phyloP scores from a whole-genome alignment of 371 early-diverging fungal genomes.

The Mucor sp. region DNA sequence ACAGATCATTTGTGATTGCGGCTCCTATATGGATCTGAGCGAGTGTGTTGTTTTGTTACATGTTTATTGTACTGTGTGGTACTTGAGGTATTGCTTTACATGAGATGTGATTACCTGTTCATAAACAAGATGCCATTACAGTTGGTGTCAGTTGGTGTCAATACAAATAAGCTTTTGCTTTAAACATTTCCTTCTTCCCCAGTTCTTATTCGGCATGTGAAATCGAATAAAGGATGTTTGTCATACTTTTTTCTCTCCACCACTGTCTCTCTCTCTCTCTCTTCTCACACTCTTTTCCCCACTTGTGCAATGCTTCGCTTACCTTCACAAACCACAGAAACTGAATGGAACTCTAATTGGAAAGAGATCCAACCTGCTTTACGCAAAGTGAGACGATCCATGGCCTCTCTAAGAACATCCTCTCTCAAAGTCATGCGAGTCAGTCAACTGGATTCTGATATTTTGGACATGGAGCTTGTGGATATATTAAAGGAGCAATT shows the following conservation, averaged over 20 bases:
- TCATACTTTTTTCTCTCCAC: constrained; percentile 2
- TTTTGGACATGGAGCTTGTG: constrained; percentile 78
- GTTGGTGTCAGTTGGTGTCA: no score
- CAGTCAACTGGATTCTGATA: constrained; percentile 86
- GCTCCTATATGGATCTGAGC: no score
- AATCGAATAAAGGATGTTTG: not conserved
- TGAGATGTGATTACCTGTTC: no score
- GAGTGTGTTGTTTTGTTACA: no score
- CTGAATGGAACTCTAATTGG: constrained; percentile 62
- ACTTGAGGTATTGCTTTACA: no score
- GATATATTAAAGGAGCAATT: constrained; percentile 79
- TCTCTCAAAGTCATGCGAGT: constrained; percentile 78
- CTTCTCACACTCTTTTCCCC: not conserved
- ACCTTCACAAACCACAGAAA: constrained; percentile 40
- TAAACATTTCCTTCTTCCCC: not conserved
- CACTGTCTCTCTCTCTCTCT: no score
- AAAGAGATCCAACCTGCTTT: constrained; percentile 58
- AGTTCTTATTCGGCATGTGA: not conserved
- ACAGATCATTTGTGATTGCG: no score
- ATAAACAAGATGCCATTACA: no score
- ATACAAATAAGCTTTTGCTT: no score
- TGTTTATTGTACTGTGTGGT: no score
- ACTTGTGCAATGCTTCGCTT: constrained; percentile 24
- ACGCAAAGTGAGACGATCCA: constrained; percentile 52
- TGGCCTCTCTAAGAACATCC: constrained; percentile 55